These are phyloP conservation scores for Penicillium sclerotiorum DNA, from an alignment of 2,329 filamentous ascomycete genomes.

Conservation along the genomic window DNA sequence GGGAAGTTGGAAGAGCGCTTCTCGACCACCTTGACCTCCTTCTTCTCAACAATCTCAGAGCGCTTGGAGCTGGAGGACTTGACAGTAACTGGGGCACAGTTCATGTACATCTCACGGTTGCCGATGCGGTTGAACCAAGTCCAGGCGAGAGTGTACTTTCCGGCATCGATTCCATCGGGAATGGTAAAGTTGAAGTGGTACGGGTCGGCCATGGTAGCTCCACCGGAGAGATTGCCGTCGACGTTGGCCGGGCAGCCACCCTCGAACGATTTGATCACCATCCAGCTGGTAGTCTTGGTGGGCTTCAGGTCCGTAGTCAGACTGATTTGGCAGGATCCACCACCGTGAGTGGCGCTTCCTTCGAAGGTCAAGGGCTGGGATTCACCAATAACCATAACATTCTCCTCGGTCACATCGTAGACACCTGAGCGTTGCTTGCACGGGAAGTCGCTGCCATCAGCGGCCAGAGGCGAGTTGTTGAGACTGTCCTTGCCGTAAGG, in stretches of 20 bases:
- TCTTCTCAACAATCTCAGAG: conserved; percentile 22
- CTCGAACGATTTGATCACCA: conserved; percentile 85
- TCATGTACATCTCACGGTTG: conserved; percentile 98
- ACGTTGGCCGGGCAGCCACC: conserved; percentile 77
- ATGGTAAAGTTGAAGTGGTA: conserved; percentile 70
- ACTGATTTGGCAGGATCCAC: conserved; percentile 88
- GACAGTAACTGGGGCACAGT: conserved; percentile 78
- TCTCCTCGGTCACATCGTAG: conserved; percentile 49
- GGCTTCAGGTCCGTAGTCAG: conserved; percentile 77
- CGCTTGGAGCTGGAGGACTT: conserved; percentile 53
- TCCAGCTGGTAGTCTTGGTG: conserved; percentile 70
- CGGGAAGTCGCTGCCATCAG: conserved; percentile 70
- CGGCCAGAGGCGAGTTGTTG: conserved; percentile 66
- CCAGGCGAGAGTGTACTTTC: conserved; percentile 83
- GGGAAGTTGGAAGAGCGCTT: conserved; percentile 66
- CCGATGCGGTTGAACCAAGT: conserved; percentile 93
- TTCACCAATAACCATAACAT: conserved; percentile 67
- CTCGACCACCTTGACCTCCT: conserved; percentile 50
- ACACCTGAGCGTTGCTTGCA: conserved; percentile 68
- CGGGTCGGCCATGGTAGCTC: conserved; percentile 50
- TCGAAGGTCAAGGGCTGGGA: conserved; percentile 64
- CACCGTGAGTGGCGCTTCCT: conserved; percentile 79
- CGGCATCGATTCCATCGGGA: conserved; percentile 70
- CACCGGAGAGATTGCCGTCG: conserved; percentile 60
- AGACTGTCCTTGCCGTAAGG: conserved; percentile 59